Evolutionary conservation across 1,139 yeast species (phyloP).

Genomic region (Suhomyces wounanorum): DNA sequence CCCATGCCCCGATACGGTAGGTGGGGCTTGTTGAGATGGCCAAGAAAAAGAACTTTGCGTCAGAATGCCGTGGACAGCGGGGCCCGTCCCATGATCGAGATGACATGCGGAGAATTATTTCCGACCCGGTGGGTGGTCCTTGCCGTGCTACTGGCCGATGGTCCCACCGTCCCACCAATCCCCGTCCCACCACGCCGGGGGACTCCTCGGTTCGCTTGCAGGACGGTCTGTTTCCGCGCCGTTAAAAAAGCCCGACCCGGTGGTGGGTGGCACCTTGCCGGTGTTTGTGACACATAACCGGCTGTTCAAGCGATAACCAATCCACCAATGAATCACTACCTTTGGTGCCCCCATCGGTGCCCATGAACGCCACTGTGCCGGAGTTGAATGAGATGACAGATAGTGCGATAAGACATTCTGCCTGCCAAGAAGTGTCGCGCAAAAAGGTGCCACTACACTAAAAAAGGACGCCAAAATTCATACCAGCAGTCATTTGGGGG

Average conservation of each 20-base stretch:
- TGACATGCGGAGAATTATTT: neutral
- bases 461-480: too few species aligned
- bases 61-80: slow-evolving; percentile 5
- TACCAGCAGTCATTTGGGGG: too few species aligned
- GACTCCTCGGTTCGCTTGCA: too few species aligned
- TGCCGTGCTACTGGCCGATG: neutral
- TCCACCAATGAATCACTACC: too few species aligned
- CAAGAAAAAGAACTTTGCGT: slow-evolving; percentile 3
- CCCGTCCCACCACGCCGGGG: too few species aligned
- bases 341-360: too few species aligned
- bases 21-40: slow-evolving; percentile 2
- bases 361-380: neutral
- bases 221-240: too few species aligned
- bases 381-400: neutral
- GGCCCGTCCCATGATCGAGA: neutral
- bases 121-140: neutral
- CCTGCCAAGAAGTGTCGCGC: neutral
- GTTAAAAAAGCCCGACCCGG: too few species aligned
- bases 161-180: neutral
- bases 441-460: too few species aligned
- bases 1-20: neutral
- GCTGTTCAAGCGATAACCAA: too few species aligned
- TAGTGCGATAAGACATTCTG: neutral
- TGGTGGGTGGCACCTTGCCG: too few species aligned
- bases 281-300: too few species aligned